Evolutionary conservation across 345 rosid species (phyloP).

Genomic region (Populus alba): DNA sequence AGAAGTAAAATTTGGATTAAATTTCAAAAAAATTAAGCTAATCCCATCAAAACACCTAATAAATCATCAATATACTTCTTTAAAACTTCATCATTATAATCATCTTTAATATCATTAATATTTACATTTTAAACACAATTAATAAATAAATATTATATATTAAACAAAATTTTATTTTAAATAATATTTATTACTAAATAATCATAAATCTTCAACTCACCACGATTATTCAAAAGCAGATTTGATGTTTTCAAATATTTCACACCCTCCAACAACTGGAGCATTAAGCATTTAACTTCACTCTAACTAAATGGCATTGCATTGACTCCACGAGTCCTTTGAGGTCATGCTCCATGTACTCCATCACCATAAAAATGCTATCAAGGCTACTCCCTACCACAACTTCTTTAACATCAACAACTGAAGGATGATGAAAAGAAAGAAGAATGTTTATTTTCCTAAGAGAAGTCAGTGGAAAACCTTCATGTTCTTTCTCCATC

Average conservation of each 20-base stretch:
- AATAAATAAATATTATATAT: too few species aligned
- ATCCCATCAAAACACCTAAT: too few species aligned
- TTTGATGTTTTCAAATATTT: slow-evolving; percentile 94
- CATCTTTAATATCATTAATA: too few species aligned
- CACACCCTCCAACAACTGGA: slow-evolving; percentile 84
- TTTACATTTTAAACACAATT: too few species aligned
- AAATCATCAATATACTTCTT: too few species aligned
- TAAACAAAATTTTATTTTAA: too few species aligned
- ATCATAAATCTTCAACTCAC: slow-evolving; percentile 96
- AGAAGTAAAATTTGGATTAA: too few species aligned
- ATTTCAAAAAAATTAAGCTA: too few species aligned
- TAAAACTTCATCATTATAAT: too few species aligned
- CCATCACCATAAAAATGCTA: slow-evolving; percentile 99
- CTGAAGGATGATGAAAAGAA: slow-evolving; percentile 89
- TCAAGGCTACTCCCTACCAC: slow-evolving; percentile 93
- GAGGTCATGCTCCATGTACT: slow-evolving; percentile 99
- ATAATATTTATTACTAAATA: too few species aligned
- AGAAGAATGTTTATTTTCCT: slow-evolving; percentile 96
- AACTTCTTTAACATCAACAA: slow-evolving; percentile 97
- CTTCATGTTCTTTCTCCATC: slow-evolving; percentile 99
- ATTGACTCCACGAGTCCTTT: slow-evolving; percentile 92
- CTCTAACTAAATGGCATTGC: slow-evolving; percentile 98
- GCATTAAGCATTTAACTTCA: slow-evolving; percentile 97
- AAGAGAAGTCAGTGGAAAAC: slow-evolving; percentile 88
- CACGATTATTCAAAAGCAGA: slow-evolving; percentile 85